These are phyloP conservation scores for Rhodosporidiobolus sp. DNA, from an alignment of 768 basidiomycete species.

Conservation along the genomic window DNA sequence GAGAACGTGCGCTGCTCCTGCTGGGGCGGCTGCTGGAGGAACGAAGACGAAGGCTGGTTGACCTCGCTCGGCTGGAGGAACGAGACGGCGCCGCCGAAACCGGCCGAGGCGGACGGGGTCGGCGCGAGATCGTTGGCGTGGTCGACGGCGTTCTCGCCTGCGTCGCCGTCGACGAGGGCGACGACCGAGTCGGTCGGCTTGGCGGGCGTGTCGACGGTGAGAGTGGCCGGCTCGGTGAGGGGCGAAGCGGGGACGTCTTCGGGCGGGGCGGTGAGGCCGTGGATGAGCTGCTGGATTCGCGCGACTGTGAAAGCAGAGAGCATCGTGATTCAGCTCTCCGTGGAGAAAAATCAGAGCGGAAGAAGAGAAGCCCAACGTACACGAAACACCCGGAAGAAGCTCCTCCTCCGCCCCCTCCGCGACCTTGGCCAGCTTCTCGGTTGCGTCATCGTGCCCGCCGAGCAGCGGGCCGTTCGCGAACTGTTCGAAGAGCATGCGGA, in stretches of 20 bases:
- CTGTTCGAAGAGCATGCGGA: slow-evolving; percentile 36
- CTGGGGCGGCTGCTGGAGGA: no score
- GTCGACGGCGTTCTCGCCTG: not conserved
- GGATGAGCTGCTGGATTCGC: slow-evolving; percentile 40
- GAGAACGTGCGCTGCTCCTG: no score
- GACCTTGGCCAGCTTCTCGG: slow-evolving; percentile 39
- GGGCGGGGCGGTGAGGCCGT: slow-evolving; percentile 40
- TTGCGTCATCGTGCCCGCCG: slow-evolving; percentile 39
- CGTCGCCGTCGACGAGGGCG: slow-evolving; percentile 35
- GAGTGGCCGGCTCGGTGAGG: slow-evolving; percentile 2
- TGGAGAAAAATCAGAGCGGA: no score
- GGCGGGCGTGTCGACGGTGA: slow-evolving; percentile 9
- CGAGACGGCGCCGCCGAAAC: not conserved
- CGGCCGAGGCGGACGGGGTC: not conserved
- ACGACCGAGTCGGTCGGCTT: slow-evolving; percentile 23
- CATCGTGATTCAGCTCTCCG: no score
- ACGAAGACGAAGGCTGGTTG: not conserved
- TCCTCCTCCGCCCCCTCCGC: slow-evolving; percentile 25
- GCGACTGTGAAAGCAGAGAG: slow-evolving; percentile 15
- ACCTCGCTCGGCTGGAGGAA: slow-evolving; percentile 44
- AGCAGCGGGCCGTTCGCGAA: slow-evolving; percentile 41
- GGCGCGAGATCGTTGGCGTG: not conserved
- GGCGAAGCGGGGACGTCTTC: not conserved
- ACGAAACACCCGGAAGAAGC: slow-evolving; percentile 41
- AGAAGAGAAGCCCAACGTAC: slow-evolving; percentile 21